Percentiles rank a stretch among this genome's conserved stretches.
Evolutionary conservation across 176 grass and related monocot species (phyloP).

Genomic region (Eleusine coracana): DNA sequence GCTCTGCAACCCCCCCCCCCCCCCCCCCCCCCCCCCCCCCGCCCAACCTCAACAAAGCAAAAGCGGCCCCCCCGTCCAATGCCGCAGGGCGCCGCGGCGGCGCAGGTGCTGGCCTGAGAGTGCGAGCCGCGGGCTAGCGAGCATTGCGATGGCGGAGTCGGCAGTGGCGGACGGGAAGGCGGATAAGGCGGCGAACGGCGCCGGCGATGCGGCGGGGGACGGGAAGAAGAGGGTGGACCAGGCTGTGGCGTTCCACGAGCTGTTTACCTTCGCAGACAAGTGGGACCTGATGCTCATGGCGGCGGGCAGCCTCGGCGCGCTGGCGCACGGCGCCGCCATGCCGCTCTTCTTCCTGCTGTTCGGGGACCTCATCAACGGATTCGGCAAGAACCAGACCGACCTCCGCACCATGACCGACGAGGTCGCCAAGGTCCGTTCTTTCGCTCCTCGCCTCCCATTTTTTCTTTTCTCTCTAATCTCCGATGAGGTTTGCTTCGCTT

Average conservation of each 20-base stretch:
- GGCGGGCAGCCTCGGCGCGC: constrained; percentile 68
- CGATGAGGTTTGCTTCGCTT: background rate
- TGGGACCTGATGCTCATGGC: constrained; percentile 86
- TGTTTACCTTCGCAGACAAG: constrained; percentile 79
- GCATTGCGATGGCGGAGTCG: constrained; percentile 52
- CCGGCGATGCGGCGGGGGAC: constrained; percentile 35
- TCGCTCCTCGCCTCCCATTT: background rate
- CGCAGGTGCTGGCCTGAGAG: constrained; percentile 32
- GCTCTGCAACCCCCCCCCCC: background rate
- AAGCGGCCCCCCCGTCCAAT: constrained; percentile 33
- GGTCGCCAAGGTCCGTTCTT: constrained; percentile 80
- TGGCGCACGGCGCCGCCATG: constrained; percentile 95
- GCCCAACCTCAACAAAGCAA: constrained; percentile 34
- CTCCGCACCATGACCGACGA: constrained; percentile 90
- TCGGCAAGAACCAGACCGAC: constrained; percentile 94
- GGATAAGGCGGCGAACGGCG: constrained; percentile 34
- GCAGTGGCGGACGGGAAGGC: constrained; percentile 47
- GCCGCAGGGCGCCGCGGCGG: constrained; percentile 9
- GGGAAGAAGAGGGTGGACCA: constrained; percentile 84
- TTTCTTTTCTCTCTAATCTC: background rate
- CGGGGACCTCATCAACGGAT: constrained; percentile 94
- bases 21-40: constrained; percentile 8
- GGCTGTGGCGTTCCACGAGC: constrained; percentile 82
- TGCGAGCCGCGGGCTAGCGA: background rate
- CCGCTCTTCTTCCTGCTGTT: constrained; percentile 99